phyloP scores from a whole-genome alignment of 306 rosid genomes.

The Vicia sativa region DNA sequence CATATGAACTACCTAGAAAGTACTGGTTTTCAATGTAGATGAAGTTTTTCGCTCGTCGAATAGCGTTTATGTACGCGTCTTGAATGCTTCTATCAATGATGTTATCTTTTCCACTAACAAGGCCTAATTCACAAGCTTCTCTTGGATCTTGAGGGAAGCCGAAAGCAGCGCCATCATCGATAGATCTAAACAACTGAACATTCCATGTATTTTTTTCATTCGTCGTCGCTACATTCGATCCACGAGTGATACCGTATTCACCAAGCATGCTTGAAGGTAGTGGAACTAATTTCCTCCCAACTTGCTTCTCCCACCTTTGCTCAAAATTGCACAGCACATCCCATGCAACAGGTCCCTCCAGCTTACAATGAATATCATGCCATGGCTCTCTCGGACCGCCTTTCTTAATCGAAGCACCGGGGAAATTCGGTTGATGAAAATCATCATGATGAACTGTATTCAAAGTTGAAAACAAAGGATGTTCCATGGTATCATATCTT shows the following conservation, averaged over 20 bases:
- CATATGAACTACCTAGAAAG: slow-evolving; percentile 86
- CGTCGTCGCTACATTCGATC: slow-evolving; percentile 10
- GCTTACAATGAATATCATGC: slow-evolving; percentile 87
- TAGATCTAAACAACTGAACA: slow-evolving; percentile 83
- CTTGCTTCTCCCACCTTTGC: slow-evolving; percentile 80
- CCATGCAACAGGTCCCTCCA: slow-evolving; percentile 84
- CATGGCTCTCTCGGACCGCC: slow-evolving; percentile 98
- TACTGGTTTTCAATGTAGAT: slow-evolving; percentile 92
- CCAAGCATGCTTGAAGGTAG: slow-evolving; percentile 44
- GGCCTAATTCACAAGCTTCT: slow-evolving; percentile 52
- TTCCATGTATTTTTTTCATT: slow-evolving; percentile 59
- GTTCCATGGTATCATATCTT: slow-evolving; percentile 72
- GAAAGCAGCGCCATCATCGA: slow-evolving; percentile 74
- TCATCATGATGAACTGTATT: slow-evolving; percentile 52
- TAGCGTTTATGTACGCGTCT: slow-evolving; percentile 81
- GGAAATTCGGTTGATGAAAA: slow-evolving; percentile 86
- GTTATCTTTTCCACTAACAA: slow-evolving; percentile 75
- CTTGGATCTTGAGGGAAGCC: slow-evolving; percentile 63
- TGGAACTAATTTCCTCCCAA: slow-evolving; percentile 42
- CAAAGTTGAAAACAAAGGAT: slow-evolving; percentile 67
- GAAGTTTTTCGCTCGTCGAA: slow-evolving; percentile 74
- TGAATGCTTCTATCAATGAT: slow-evolving; percentile 77
- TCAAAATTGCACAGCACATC: slow-evolving; percentile 79
- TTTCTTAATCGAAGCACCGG: slow-evolving; percentile 66
- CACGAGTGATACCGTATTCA: slow-evolving; percentile 36